Percentiles rank a stretch among this genome's conserved stretches.
These are phyloP conservation scores for Ampelocalamus luodianensis DNA, from an alignment of 176 grass and related monocot genomes.

Conservation along the genomic window DNA sequence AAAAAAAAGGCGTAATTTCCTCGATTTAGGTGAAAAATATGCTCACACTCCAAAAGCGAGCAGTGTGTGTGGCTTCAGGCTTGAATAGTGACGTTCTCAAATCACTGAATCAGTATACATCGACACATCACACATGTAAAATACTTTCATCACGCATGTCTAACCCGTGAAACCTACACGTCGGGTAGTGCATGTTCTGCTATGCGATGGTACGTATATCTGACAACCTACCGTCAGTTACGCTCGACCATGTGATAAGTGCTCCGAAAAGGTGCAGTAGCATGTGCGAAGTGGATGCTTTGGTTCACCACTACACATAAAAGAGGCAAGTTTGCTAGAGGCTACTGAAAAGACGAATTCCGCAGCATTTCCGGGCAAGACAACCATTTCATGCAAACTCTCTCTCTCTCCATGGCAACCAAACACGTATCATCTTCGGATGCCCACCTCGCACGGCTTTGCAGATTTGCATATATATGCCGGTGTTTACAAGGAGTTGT, in stretches of 20 bases:
- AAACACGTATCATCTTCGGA: not conserved
- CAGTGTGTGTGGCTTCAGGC: constrained; percentile 1
- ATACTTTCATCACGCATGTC: not conserved
- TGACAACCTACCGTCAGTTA: constrained; percentile 17
- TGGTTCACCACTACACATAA: constrained; percentile 37
- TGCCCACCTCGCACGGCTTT: not conserved
- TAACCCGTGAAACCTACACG: not conserved
- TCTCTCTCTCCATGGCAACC: not conserved
- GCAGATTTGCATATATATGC: not conserved
- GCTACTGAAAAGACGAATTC: not conserved
- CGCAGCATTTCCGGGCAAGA: not conserved
- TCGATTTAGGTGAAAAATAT: not conserved
- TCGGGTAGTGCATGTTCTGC: not conserved
- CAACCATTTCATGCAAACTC: not conserved
- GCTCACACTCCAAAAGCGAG: not conserved
- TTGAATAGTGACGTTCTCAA: not conserved
- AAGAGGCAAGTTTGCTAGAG: not conserved
- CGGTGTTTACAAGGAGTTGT: not conserved
- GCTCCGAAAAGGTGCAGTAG: constrained; percentile 15
- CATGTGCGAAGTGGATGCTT: constrained; percentile 45
- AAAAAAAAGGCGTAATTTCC: not conserved
- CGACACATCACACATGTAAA: not conserved
- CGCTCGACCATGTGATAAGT: constrained; percentile 46
- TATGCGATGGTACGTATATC: not conserved
- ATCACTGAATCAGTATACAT: not conserved